Evolutionary conservation across 345 rosid genomes (phyloP).

Genomic region (Ceriops zippeliana): DNA sequence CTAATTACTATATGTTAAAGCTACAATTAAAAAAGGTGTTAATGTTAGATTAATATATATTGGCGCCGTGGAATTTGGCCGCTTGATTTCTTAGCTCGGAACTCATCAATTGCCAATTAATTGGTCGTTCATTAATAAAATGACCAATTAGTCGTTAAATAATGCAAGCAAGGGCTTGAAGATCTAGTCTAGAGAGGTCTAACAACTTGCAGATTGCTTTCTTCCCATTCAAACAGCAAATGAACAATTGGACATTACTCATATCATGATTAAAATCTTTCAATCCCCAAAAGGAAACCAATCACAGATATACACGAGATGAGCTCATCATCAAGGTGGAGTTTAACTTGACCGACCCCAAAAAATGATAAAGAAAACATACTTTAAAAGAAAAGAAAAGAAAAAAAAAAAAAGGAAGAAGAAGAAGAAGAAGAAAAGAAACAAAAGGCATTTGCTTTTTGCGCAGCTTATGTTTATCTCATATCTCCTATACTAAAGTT

Average conservation of each 20-base stretch:
- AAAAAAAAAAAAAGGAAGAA: background rate
- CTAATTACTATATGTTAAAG: too few species aligned
- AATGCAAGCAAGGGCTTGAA: too few species aligned
- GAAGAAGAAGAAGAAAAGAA: background rate
- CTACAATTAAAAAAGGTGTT: too few species aligned
- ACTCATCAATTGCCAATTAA: too few species aligned
- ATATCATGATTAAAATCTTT: background rate
- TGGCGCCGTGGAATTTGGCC: too few species aligned
- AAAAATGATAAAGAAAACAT: too few species aligned
- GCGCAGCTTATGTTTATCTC: background rate
- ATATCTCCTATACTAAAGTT: background rate
- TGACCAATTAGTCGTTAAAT: too few species aligned
- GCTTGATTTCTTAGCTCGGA: too few species aligned
- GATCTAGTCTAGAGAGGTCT: too few species aligned
- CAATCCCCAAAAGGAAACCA: background rate
- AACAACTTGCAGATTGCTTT: background rate
- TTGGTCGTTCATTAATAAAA: too few species aligned
- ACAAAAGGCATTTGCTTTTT: background rate
- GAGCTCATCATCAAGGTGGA: background rate
- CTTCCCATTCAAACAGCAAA: background rate
- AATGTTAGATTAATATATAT: too few species aligned
- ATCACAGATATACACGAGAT: background rate
- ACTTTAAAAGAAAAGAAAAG: too few species aligned
- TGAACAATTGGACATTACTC: background rate
- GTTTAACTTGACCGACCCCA: background rate